Percentiles rank a stretch among this genome's conserved stretches.
phyloP scores from a whole-genome alignment of 2,329 filamentous ascomycete genomes.

The Didymosphaeria variabile region DNA sequence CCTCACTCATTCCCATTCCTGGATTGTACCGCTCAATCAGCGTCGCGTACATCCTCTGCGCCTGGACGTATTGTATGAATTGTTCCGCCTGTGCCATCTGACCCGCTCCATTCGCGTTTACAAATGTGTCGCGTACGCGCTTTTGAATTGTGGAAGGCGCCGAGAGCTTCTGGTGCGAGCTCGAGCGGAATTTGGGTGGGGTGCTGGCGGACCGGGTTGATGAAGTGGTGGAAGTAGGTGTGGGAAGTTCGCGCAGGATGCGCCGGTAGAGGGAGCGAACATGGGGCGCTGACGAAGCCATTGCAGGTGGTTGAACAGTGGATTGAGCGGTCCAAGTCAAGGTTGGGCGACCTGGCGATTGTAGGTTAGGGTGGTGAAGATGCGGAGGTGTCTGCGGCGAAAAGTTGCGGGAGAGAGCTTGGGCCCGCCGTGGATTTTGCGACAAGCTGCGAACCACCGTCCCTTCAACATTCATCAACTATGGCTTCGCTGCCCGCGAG shows the following conservation, averaged over 20 bases:
- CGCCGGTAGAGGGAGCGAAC: constrained; percentile 85
- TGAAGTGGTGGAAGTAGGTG: constrained; percentile 61
- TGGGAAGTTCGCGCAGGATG: constrained; percentile 87
- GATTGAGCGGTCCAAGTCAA: background rate
- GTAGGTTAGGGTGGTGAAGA: constrained; percentile 12
- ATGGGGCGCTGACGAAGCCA: constrained; percentile 54
- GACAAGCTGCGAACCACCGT: constrained; percentile 17
- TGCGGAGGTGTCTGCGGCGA: constrained; percentile 39
- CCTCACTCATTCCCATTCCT: constrained; percentile 85
- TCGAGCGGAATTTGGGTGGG: constrained; percentile 41
- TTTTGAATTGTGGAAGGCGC: constrained; percentile 74
- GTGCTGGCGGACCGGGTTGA: constrained; percentile 53
- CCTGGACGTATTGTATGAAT: constrained; percentile 78
- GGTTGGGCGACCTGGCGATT: constrained; percentile 6
- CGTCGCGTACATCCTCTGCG: constrained; percentile 84
- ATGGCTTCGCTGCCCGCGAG: constrained; percentile 25
- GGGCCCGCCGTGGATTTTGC: constrained; percentile 28
- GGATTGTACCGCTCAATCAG: constrained; percentile 93
- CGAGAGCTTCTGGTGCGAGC: constrained; percentile 53
- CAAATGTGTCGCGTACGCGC: constrained; percentile 72
- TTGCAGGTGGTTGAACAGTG: constrained; percentile 23
- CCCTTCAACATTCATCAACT: background rate
- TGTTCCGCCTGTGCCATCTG: constrained; percentile 72
- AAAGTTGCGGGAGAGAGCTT: constrained; percentile 36
- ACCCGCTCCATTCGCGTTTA: constrained; percentile 32